Evolutionary conservation across 257 asterid species (phyloP), one percentile per base, ranked within the genome.

Genomic region (Solanum bukasovii): DNA sequence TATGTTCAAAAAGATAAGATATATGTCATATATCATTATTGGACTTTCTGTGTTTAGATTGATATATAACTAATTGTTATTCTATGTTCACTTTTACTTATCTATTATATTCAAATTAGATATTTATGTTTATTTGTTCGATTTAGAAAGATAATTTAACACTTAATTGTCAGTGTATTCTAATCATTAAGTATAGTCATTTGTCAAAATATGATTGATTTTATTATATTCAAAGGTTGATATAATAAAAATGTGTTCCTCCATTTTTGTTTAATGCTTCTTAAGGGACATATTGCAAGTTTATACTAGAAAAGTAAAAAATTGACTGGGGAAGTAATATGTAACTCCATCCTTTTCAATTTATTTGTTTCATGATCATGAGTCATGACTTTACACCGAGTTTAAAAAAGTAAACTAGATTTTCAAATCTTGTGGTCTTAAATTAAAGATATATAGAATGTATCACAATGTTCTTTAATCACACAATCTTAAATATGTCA

Each of bases 301-400:
- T 9, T 8, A 8, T 21, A 61, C 27, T 61, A 4, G 27, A 61
- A 4, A 61, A 21, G 5, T 61, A 13, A 61, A 9, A 21, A 8
- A 21, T 9, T 21, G 68, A 21, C 7, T 3, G 68, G 25, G 27
- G 12, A 2, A 61, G 68, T 3, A 61, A 61, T 61, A 20, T 59
- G 3, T 21, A 21, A 61, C 27, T 61, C 6, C 68, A 21, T 61
- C 13, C 11, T 61, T 61, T 61, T 21, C 27, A 21, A 61, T 21
- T 52, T 18, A 18, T 18, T 56, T 18, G 63, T 16, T 4, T 40
- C 13, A 40, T 56, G n/a, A 61, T 21, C 13, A 21, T n/a, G n/a
- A n/a, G n/a, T n/a, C n/a, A n/a, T 21, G 13, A 59, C 25, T 52
- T 18, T 2, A 4, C 27, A 61, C 2, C 0, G 0, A 21, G 2